Evolutionary conservation across 306 rosid species (phyloP).

Genomic region (cucumber (Cucumis sativus)): DNA sequence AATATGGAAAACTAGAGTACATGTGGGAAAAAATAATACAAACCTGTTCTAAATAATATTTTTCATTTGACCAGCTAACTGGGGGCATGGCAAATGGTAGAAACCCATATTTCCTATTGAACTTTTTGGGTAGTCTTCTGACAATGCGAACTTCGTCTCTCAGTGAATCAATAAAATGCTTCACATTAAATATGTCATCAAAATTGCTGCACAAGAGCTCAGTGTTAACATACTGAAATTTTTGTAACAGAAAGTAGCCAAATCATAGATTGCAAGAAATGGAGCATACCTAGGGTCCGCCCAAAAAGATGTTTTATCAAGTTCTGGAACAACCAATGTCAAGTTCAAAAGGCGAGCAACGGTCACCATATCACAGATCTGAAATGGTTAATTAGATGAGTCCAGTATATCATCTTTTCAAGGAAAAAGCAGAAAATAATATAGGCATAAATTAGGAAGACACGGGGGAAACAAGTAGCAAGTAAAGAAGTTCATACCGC

Average conservation of each 20-base stretch:
- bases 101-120: conserved; percentile 44
- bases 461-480: conserved; percentile 4
- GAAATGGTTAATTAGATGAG: conserved; percentile 21
- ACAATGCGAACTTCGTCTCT: conserved; percentile 87
- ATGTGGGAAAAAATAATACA: conserved; percentile 5
- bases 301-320: conserved; percentile 94
- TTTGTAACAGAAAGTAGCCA: conserved; percentile 6
- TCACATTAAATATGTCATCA: conserved; percentile 85
- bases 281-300: conserved; percentile 77
- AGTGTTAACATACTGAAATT: conserved; percentile 17
- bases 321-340: conserved; percentile 94
- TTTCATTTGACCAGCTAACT: conserved; percentile 92
- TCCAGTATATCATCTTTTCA: conserved; percentile 16
- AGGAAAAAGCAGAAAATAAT: neutral
- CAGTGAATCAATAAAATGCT: conserved; percentile 74
- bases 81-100: conserved; percentile 69
- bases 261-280: conserved; percentile 10
- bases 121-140: conserved; percentile 77
- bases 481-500: conserved; percentile 53
- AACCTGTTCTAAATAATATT: conserved; percentile 84
- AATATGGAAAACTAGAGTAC: neutral
- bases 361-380: conserved; percentile 98
- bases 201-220: conserved; percentile 60
- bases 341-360: conserved; percentile 92
- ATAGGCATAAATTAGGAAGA: neutral